phyloP scores from a whole-genome alignment of 2,329 filamentous ascomycete species.

The Colletotrichum viniferum region DNA sequence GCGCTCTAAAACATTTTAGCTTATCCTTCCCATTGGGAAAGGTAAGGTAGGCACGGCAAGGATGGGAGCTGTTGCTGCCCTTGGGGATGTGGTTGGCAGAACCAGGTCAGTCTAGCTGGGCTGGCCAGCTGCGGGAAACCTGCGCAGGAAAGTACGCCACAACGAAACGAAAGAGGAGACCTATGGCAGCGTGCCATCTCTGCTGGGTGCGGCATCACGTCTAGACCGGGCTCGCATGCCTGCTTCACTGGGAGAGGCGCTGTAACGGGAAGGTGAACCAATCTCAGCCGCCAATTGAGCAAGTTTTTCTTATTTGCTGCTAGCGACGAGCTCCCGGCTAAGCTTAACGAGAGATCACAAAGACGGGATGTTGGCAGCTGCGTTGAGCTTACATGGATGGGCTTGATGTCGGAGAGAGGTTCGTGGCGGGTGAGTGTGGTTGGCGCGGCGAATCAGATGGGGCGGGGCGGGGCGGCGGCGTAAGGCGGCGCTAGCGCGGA shows the following conservation, averaged over 20 bases:
- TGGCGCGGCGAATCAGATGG: constrained; percentile 12
- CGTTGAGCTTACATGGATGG: neutral
- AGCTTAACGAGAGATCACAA: neutral
- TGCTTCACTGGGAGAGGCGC: neutral
- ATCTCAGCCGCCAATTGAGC: constrained; percentile 27
- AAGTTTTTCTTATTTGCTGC: constrained; percentile 19
- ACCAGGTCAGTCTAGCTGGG: neutral
- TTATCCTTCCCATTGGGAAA: neutral
- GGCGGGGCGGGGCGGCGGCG: neutral
- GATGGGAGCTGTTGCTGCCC: neutral
- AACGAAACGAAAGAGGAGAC: neutral
- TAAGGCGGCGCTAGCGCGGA: constrained; percentile 16
- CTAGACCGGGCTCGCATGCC: neutral
- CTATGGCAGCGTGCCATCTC: neutral
- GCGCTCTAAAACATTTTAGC: neutral
- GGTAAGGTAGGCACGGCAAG: neutral
- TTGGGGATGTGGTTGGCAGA: neutral
- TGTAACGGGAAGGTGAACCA: constrained; percentile 5
- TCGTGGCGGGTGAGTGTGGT: neutral
- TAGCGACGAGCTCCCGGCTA: neutral
- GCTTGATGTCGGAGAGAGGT: neutral
- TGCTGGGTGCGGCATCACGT: neutral
- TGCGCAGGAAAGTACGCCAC: neutral
- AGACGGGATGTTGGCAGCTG: neutral
- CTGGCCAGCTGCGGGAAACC: neutral